phyloP scores from a whole-genome alignment of 106 monocot genomes.

The Hemerocallis citrina region DNA sequence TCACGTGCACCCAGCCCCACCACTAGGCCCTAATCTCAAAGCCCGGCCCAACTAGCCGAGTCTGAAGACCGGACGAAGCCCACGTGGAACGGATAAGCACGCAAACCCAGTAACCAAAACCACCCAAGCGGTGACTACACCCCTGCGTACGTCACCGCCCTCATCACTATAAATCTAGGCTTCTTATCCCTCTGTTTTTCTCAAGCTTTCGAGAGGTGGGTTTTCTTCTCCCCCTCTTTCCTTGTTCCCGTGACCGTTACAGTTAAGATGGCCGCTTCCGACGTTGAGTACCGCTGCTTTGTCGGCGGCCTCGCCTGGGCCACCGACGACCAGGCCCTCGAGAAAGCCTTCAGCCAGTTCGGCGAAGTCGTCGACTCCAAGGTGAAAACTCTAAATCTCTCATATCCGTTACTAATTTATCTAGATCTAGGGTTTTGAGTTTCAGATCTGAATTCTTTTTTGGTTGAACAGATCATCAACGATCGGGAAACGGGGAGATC shows the following conservation, averaged over 20 bases:
- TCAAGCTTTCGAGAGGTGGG: conserved; percentile 42
- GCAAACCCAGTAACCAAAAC: too few species aligned
- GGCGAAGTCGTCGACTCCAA: conserved; percentile 81
- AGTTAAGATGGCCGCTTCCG: conserved; percentile 33
- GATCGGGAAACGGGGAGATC: conserved; percentile 90
- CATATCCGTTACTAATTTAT: neutral
- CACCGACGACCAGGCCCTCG: conserved; percentile 63
- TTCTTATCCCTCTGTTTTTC: neutral
- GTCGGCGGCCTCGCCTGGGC: conserved; percentile 91
- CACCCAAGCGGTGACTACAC: neutral
- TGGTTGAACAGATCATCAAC: conserved; percentile 55
- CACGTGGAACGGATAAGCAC: too few species aligned
- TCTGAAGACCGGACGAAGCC: too few species aligned
- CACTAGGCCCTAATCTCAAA: too few species aligned
- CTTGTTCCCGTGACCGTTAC: conserved; percentile 1
- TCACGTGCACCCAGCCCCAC: too few species aligned
- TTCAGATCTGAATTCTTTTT: neutral
- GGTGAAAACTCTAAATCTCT: conserved; percentile 23
- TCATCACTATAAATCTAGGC: conserved; percentile 23
- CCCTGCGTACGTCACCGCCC: neutral
- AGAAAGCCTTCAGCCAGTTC: conserved; percentile 61
- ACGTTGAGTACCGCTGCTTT: conserved; percentile 79
- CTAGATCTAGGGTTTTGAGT: neutral
- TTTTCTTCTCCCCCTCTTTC: conserved; percentile 31
- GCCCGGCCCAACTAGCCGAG: too few species aligned